These are phyloP conservation scores for Talaromyces sp. DNA, from an alignment of 2,329 filamentous ascomycete genomes.

Conservation along the genomic window DNA sequence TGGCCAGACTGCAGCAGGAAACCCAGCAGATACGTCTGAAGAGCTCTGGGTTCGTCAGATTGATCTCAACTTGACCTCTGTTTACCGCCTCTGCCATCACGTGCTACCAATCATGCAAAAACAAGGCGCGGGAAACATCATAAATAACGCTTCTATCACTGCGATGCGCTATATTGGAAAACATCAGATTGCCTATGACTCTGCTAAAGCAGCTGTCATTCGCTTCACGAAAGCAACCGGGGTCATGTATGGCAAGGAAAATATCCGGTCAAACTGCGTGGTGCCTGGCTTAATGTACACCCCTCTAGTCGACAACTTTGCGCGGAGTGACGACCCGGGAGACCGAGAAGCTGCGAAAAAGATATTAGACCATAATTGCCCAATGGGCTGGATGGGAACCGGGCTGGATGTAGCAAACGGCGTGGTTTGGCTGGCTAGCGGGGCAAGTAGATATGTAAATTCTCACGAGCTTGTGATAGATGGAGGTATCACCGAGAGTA, in stretches of 20 bases:
- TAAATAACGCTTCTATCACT: conserved; percentile 39
- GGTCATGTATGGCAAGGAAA: conserved; percentile 32
- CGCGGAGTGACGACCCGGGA: conserved; percentile 38
- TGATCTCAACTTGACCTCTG: conserved; percentile 35
- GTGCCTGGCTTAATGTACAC: conserved; percentile 54
- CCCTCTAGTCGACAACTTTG: conserved; percentile 43
- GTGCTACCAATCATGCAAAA: conserved; percentile 32
- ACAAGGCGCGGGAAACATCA: conserved; percentile 27
- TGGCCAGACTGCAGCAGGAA: conserved; percentile 50
- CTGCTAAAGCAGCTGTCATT: conserved; percentile 47
- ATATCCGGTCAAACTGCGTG: conserved; percentile 49
- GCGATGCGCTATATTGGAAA: conserved; percentile 49
- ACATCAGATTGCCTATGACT: conserved; percentile 50
- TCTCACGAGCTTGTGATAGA: conserved; percentile 56
- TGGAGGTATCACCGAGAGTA: conserved; percentile 23
- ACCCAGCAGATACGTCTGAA: conserved; percentile 45
- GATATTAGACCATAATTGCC: conserved; percentile 24
- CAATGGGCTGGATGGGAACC: conserved; percentile 37
- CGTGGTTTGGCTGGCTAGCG: conserved; percentile 64
- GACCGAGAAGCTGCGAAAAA: conserved; percentile 40
- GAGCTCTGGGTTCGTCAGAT: conserved; percentile 48
- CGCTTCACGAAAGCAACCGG: conserved; percentile 46
- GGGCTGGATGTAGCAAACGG: conserved; percentile 64
- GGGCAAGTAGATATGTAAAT: conserved; percentile 67
- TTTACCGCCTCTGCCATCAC: conserved; percentile 29